A percentile compares a stretch with the other conserved stretches of the same genome.
phyloP scores from a whole-genome alignment of 768 basidiomycete species.

The Lepiota brunneoincarnata region DNA sequence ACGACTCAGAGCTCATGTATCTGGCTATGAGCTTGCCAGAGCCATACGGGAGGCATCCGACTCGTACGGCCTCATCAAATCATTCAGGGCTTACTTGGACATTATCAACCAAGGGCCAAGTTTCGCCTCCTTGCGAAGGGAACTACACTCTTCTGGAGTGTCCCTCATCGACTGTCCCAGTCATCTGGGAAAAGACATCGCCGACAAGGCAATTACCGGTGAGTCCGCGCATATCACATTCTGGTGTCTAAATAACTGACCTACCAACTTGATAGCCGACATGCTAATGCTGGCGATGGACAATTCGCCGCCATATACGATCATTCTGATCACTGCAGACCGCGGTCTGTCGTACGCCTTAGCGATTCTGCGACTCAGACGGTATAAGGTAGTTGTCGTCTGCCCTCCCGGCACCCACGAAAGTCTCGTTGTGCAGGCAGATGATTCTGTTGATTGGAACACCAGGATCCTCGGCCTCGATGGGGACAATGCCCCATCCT shows the following conservation, averaged over 20 bases:
- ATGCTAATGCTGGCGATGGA: conserved; percentile 41
- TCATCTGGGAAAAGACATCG: conserved; percentile 35
- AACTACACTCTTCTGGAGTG: conserved; percentile 47
- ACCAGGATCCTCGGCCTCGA: conserved; percentile 11
- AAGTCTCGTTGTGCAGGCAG: conserved; percentile 55
- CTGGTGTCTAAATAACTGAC: neutral
- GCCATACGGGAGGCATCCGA: conserved; percentile 44
- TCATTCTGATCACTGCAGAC: conserved; percentile 66
- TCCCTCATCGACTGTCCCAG: conserved; percentile 39
- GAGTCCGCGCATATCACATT: conserved; percentile 7
- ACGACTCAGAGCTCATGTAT: conserved; percentile 28
- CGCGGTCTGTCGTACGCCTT: conserved; percentile 64
- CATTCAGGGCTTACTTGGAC: conserved; percentile 56
- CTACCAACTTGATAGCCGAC: conserved; percentile 16
- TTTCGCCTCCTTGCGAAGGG: conserved; percentile 28
- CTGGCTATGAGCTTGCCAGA: conserved; percentile 41
- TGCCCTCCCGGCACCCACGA: conserved; percentile 36
- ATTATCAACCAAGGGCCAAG: conserved; percentile 24
- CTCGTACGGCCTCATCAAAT: conserved; percentile 41
- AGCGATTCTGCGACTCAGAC: conserved; percentile 51
- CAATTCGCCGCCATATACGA: conserved; percentile 41
- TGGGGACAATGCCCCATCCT: neutral
- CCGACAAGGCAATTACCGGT: conserved; percentile 53
- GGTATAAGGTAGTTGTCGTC: conserved; percentile 51
- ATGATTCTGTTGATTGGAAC: conserved; percentile 45